phyloP scores from a whole-genome alignment of 176 grass and related monocot species.

The Aechmea fasciata region DNA sequence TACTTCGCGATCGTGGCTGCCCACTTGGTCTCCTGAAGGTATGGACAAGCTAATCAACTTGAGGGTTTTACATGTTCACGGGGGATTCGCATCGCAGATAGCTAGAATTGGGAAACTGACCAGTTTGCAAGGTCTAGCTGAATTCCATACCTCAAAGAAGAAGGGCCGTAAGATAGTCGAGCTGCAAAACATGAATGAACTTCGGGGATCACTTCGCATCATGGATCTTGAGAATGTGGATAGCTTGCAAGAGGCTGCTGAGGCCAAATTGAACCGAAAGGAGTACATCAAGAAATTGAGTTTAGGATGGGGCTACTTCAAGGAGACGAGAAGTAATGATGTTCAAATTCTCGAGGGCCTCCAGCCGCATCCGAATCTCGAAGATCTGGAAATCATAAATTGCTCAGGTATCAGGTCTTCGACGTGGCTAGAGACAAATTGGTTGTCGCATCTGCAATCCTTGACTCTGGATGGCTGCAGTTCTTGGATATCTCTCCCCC shows the following conservation, averaged over 20 bases:
- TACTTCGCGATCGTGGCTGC: too few relatives aligned
- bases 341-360: conserved; percentile 13
- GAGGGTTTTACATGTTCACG: conserved; percentile 14
- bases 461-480: neutral
- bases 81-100: neutral
- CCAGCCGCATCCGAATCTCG: conserved; percentile 21
- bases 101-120: conserved; percentile 33
- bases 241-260: conserved; percentile 18
- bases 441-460: conserved; percentile 1
- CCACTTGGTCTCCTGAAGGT: conserved; percentile 6
- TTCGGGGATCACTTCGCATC: conserved; percentile 18
- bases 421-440: conserved; percentile 1
- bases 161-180: conserved; percentile 27
- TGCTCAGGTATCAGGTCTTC: conserved; percentile 14
- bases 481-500: neutral
- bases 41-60: conserved; percentile 26
- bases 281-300: neutral
- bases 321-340: neutral
- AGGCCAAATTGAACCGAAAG: conserved; percentile 19
- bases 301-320: neutral
- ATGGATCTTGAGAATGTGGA: conserved; percentile 17
- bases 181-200: conserved; percentile 32
- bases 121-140: conserved; percentile 26
- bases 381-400: conserved; percentile 2
- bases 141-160: conserved; percentile 3